Conservation (phyloP, 495 filamentous ascomycete species). For the Aspergillus steynii region DNA sequence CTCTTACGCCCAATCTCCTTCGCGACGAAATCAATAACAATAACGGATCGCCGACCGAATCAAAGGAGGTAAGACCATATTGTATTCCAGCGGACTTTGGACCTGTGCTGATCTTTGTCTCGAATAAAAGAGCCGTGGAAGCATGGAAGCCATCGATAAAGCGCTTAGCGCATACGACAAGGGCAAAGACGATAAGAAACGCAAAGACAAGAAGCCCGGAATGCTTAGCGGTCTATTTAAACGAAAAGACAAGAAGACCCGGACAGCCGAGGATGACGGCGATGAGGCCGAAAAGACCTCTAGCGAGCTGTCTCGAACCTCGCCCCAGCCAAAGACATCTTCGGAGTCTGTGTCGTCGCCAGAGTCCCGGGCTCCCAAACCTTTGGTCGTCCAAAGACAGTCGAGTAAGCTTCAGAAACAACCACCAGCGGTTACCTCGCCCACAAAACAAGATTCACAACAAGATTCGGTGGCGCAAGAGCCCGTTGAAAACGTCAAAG, state of each 20-base stretch:
- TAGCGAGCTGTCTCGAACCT: slow-evolving; percentile 50
- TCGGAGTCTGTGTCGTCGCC: slow-evolving; percentile 43
- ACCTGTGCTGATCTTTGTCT: slow-evolving; percentile 47
- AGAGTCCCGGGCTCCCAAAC: slow-evolving; percentile 37
- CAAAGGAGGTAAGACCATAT: slow-evolving; percentile 54
- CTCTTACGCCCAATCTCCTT: slow-evolving; percentile 90
- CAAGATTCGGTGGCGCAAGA: slow-evolving; percentile 16
- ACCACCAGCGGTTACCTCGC: slow-evolving; percentile 53
- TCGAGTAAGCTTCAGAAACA: slow-evolving; percentile 77
- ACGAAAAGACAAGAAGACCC: slow-evolving; percentile 84
- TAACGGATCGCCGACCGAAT: slow-evolving; percentile 60
- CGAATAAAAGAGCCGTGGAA: slow-evolving; percentile 35
- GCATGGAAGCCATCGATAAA: slow-evolving; percentile 56
- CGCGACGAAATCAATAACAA: slow-evolving; percentile 69
- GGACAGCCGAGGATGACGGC: slow-evolving; percentile 65
- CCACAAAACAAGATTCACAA: slow-evolving; percentile 33
- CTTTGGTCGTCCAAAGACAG: slow-evolving; percentile 50
- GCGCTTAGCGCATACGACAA: slow-evolving; percentile 51
- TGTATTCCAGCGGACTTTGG: slow-evolving; percentile 35
- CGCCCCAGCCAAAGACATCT: slow-evolving; percentile 54
- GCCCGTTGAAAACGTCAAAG: slow-evolving; percentile 14
- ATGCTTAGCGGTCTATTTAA: slow-evolving; percentile 96
- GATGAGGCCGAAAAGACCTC: slow-evolving; percentile 64
- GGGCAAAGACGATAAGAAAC: slow-evolving; percentile 76
- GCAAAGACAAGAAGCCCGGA: slow-evolving; percentile 87